Evolutionary conservation across 352 stramenopile genomes (phyloP).

Genomic region (Phytophthora cajani): DNA sequence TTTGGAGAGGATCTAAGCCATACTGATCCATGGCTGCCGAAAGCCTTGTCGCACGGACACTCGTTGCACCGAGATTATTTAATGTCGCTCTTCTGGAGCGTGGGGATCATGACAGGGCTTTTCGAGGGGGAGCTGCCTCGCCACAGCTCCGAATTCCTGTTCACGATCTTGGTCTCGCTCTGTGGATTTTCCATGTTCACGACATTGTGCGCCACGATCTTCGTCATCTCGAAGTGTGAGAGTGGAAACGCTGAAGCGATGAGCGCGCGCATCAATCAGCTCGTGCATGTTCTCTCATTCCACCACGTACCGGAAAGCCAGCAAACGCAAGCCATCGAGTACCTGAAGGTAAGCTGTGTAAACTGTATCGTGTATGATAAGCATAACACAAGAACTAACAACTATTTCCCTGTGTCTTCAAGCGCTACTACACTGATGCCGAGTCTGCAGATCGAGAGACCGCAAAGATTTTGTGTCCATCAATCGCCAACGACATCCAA

Average conservation of each 20-base stretch:
- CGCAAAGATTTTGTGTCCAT: conserved; percentile 69
- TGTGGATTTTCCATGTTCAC: conserved; percentile 72
- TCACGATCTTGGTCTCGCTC: conserved; percentile 57
- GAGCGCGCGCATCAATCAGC: conserved; percentile 66
- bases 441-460: conserved; percentile 72
- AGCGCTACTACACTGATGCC: conserved; percentile 66
- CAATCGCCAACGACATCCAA: conserved; percentile 72
- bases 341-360: conserved; percentile 41
- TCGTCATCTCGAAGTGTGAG: conserved; percentile 77
- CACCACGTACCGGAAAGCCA: conserved; percentile 59
- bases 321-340: conserved; percentile 62
- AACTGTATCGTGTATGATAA: neutral
- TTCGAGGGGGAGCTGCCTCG: conserved; percentile 73
- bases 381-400: neutral
- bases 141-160: conserved; percentile 50
- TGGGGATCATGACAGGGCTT: conserved; percentile 60
- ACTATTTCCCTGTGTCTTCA: neutral
- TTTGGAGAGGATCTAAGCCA: conserved; percentile 55
- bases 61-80: conserved; percentile 39
- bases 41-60: conserved; percentile 14
- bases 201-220: conserved; percentile 65
- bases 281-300: conserved; percentile 66
- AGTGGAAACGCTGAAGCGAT: conserved; percentile 55
- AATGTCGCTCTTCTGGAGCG: conserved; percentile 58
- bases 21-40: conserved; percentile 54